Conservation (phyloP, 805 yeast species). For the Candida namnaoensis region DNA sequence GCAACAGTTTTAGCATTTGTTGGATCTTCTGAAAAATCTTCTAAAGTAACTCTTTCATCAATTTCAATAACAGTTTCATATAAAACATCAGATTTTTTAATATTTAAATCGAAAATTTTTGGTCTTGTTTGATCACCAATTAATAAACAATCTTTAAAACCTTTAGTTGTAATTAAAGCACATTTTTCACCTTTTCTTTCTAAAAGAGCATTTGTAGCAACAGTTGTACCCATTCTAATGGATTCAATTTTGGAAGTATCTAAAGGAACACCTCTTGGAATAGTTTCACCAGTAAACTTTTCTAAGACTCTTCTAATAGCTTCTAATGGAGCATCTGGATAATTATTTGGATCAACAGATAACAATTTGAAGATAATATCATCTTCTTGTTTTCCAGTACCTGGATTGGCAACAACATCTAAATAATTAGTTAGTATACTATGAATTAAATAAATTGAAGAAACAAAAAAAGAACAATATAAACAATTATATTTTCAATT, state of each 20-base stretch:
- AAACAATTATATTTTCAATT: conserved; percentile 26
- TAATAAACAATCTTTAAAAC: conserved; percentile 71
- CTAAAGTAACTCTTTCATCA: conserved; percentile 86
- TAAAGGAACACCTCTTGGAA: conserved; percentile 52
- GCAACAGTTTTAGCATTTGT: conserved; percentile 10
- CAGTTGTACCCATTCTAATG: conserved; percentile 88
- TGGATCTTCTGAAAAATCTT: conserved; percentile 73
- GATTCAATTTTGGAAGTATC: conserved; percentile 57
- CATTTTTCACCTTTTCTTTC: conserved; percentile 90
- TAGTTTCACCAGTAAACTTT: conserved; percentile 37
- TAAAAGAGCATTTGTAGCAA: conserved; percentile 89
- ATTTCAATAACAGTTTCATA: conserved; percentile 75
- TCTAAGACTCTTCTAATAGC: conserved; percentile 80
- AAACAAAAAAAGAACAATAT: too few species aligned
- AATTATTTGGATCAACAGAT: conserved; percentile 85
- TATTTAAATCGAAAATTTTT: conserved; percentile 74
- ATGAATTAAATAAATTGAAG: too few species aligned
- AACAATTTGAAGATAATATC: conserved; percentile 70
- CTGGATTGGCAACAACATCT: conserved; percentile 34
- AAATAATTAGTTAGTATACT: too few species aligned
- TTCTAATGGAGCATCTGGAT: conserved; percentile 86
- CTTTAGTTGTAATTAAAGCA: conserved; percentile 80
- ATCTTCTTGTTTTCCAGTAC: conserved; percentile 36
- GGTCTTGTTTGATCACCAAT: conserved; percentile 95
- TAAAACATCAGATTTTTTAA: conserved; percentile 60